Evolutionary conservation across 164 flowering plant species (phyloP), one percentile per base, ranked within the genome.

Genomic region (Nymphaea colorata): DNA sequence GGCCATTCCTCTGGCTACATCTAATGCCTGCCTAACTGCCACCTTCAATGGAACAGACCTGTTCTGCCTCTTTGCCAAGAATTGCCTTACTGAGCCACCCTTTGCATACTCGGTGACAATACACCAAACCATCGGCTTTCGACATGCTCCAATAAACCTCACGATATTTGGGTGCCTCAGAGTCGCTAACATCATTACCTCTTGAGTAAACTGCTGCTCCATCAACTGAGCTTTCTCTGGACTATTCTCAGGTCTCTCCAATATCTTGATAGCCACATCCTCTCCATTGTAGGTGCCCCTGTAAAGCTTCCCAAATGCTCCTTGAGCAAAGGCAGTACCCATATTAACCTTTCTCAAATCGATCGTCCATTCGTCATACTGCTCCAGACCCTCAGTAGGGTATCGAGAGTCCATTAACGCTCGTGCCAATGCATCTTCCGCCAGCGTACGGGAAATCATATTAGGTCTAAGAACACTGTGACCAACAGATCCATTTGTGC

Each of bases 1-100:
- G 4, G 72, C 72, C 72, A 70, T 70, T 59, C 72, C 72, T 51
- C 72, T 70, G 4, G 71, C 75, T 62, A 73, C 67, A 66, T 73
- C 70, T 53, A 73, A 64, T 8, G 71, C 67, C 61, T 73, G 72
- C 51, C 57, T 64, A n/a, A 70, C 72, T 8, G 67, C 72, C 62
- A 70, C 42, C 42, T 64, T 70, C 62, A 70, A 43, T 2, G 72
- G 72, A 14, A 64, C 67, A 11, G 72, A 64, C 18, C 72, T 65
- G 42, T 70, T 70, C 25, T 70, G 72, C 43, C 72, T 16, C 42
- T 17, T 70, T 36, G 10, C 64, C 63, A 70, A 55, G 59, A 70
- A 70, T 53, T 70, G 67, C 47, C 72, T 53, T 41, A 70, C 67
- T 51, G 72, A 70, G 42, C 72, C 72, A 5, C 72, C 72, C 63